Percentiles rank a stretch among this genome's conserved stretches.
These are phyloP conservation scores for Mallotus nudiflorus DNA, from an alignment of 345 rosid species.

Conservation along the genomic window DNA sequence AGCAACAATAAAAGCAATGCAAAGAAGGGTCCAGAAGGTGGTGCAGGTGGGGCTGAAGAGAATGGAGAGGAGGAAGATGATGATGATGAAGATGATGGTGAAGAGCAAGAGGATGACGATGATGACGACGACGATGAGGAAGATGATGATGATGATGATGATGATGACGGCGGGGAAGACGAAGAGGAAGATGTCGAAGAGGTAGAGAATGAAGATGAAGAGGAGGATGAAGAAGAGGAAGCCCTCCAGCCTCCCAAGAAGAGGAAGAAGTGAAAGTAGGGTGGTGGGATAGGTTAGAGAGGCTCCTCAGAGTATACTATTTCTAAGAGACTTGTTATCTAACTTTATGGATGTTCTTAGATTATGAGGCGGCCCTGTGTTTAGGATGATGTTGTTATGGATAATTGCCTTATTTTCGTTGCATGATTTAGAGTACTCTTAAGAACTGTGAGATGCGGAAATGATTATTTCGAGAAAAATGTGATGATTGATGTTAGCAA, in stretches of 20 bases:
- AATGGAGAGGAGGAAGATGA: slow-evolving; percentile 51
- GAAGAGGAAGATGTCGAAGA: slow-evolving; percentile 42
- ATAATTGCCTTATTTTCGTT: slow-evolving; percentile 23
- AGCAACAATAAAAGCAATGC: slow-evolving; percentile 47
- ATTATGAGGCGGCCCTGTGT: slow-evolving; percentile 15
- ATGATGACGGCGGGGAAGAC: slow-evolving; percentile 39
- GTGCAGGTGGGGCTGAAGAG: slow-evolving; percentile 41
- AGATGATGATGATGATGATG: slow-evolving; percentile 38
- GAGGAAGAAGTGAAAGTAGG: slow-evolving; percentile 73
- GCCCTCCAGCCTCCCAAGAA: slow-evolving; percentile 90
- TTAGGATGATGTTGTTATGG: slow-evolving; percentile 30
- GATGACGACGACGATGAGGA: slow-evolving; percentile 28
- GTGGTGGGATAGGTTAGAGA: too few species aligned
- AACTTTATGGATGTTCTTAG: slow-evolving; percentile 25
- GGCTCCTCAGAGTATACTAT: slow-evolving; percentile 21
- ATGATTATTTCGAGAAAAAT: slow-evolving; percentile 17
- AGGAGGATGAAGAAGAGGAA: slow-evolving; percentile 78
- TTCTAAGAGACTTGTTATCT: slow-evolving; percentile 29
- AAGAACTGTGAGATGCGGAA: slow-evolving; percentile 33
- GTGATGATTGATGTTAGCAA: slow-evolving; percentile 22
- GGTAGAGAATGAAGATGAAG: slow-evolving; percentile 47
- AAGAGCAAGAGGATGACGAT: slow-evolving; percentile 14
- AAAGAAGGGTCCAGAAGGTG: slow-evolving; percentile 45
- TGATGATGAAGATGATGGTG: slow-evolving; percentile 29
- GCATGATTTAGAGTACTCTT: slow-evolving; percentile 30